Evolutionary conservation across 345 rosid genomes (phyloP), one percentile per base, ranked within the genome.

Genomic region (Brassica carinata): DNA sequence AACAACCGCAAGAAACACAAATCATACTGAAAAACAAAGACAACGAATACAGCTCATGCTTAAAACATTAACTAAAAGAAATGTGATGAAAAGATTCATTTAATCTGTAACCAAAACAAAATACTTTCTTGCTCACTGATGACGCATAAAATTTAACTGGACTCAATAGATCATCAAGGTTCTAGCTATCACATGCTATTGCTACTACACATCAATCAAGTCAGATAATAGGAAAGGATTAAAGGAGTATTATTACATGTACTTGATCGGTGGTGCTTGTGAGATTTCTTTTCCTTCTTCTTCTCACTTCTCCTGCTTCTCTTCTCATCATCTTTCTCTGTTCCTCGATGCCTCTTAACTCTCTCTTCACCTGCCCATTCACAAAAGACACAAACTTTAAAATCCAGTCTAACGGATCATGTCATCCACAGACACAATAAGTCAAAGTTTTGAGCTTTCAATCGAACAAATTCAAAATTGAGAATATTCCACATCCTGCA

Each of bases 311-410:
- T 87, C 75, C 81, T 87, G 68, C 26, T 23, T 84, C 72, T 86
- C 77, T 75, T 83, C 75, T 84, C 88, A 67, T 69, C 89, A 76
- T 81, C 81, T 74, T 82, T 88, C 36, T 86, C 86, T 4, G 77
- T 84, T 69, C 84, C 81, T 77, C 89, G 77, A 40, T 78, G 90
- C 79, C 87, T 88, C 83, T 89, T 88, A 26, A 81, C 85, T 74
- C 63, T 86, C 33, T 86, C 85, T 85, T 87, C 95, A 66, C 87
- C 97, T 91, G 75, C 15, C 5, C 62, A 80, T 29, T 34, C 69
- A 67, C 27, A 69, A 70, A 23, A 1, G 0, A 23, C 67, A 17
- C 26, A 67, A 66, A 59, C 43, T 62, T 30, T 7, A 33, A 53
- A 36, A 40, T 48, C 30, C 63, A 58, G 33, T 17, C 8, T 23